A percentile compares a stretch with the other conserved stretches of the same genome.
Evolutionary conservation across 148 eudicot genomes (phyloP).

Genomic region (Chenopodium quinoa): DNA sequence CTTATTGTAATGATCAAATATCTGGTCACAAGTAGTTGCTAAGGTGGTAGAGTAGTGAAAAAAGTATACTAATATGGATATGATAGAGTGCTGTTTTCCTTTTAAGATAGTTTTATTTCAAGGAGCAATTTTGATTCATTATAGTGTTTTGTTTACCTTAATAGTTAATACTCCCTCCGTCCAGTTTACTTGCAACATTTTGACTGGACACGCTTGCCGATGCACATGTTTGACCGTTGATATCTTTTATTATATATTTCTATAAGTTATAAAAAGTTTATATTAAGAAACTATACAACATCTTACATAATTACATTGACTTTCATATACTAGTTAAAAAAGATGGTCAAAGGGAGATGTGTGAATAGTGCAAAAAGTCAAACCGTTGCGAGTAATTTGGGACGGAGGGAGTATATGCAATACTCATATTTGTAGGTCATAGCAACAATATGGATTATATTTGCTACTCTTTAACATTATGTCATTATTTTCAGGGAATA

Average conservation of each 20-base stretch:
- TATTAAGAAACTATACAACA: too few relatives aligned
- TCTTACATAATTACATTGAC: too few relatives aligned
- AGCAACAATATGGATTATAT: background rate
- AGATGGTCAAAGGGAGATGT: too few relatives aligned
- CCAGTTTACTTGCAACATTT: too few relatives aligned
- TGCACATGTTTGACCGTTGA: too few relatives aligned
- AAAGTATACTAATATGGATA: background rate
- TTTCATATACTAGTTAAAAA: too few relatives aligned
- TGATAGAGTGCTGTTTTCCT: background rate
- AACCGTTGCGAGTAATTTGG: too few relatives aligned
- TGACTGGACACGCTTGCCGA: too few relatives aligned
- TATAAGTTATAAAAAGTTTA: too few relatives aligned
- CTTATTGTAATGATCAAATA: background rate
- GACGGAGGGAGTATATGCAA: background rate
- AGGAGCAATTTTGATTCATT: background rate
- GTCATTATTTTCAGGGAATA: slow-evolving; percentile 25
- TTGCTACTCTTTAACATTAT: background rate
- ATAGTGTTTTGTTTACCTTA: background rate
- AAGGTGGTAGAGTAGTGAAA: background rate
- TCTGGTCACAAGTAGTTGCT: background rate
- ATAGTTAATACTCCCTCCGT: background rate
- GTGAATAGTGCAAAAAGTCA: too few relatives aligned
- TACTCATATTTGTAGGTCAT: background rate
- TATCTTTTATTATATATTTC: too few relatives aligned
- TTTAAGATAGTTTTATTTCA: background rate